These are phyloP conservation scores for Arthrobotrys pseudoclavata DNA, from an alignment of 2,329 filamentous ascomycete genomes.

Conservation along the genomic window DNA sequence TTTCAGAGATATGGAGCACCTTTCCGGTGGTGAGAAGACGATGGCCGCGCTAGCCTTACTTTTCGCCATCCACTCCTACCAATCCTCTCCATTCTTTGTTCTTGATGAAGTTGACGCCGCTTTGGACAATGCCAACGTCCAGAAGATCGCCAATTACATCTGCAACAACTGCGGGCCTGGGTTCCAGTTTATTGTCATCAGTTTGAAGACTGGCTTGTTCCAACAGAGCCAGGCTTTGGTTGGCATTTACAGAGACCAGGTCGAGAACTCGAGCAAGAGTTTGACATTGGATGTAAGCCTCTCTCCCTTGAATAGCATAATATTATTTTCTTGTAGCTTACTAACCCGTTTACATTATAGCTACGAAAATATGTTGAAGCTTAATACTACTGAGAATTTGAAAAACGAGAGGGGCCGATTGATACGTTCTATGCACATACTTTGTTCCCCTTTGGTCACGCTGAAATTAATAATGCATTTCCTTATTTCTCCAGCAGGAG, in stretches of 20 bases:
- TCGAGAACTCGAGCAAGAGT: conserved; percentile 89
- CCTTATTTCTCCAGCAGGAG: conserved; percentile 25
- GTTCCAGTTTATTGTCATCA: conserved; percentile 99
- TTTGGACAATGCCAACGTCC: conserved; percentile 96
- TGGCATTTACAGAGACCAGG: conserved; percentile 94
- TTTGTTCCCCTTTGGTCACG: conserved; percentile 1
- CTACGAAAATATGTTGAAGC: conserved; percentile 58
- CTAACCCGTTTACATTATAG: conserved; percentile 6
- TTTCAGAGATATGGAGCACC: conserved; percentile 98
- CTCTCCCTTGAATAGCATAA: background rate
- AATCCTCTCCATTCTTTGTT: conserved; percentile 96
- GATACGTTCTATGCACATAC: conserved; percentile 59
- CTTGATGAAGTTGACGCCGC: conserved; percentile 98
- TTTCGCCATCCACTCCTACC: conserved; percentile 96
- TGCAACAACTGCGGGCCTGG: conserved; percentile 92
- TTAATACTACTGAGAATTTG: conserved; percentile 1
- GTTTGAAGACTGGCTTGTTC: conserved; percentile 93
- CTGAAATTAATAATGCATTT: conserved; percentile 20
- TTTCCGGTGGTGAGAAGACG: conserved; percentile 97
- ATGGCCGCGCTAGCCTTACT: conserved; percentile 97
- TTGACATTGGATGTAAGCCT: conserved; percentile 93
- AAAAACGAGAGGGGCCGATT: background rate
- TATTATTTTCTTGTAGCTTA: background rate
- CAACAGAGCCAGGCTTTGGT: conserved; percentile 96
- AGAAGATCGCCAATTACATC: conserved; percentile 96